Percentiles rank a stretch among this genome's conserved stretches.
Evolutionary conservation across 345 rosid species (phyloP).

Genomic region (Corchorus capsularis): DNA sequence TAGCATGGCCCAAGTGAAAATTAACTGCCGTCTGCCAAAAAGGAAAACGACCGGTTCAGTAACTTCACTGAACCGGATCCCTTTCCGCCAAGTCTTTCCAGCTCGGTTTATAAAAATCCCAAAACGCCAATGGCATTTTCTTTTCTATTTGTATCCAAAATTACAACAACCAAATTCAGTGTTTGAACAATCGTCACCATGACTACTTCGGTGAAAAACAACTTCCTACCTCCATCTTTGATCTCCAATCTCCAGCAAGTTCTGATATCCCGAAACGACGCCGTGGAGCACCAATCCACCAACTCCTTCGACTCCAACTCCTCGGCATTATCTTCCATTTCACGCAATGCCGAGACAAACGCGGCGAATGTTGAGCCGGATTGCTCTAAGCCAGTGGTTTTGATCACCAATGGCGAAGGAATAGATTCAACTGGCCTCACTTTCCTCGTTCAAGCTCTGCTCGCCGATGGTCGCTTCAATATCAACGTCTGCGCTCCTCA

Average conservation of each 20-base stretch:
- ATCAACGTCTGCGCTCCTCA: constrained; percentile 47
- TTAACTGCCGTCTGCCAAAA: not conserved
- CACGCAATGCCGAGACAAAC: constrained; percentile 10
- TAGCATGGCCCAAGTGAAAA: not conserved
- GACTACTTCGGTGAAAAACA: constrained; percentile 33
- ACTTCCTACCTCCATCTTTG: constrained; percentile 38
- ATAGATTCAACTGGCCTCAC: constrained; percentile 42
- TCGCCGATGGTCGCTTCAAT: constrained; percentile 24
- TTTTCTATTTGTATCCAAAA: no score
- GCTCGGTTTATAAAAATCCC: not conserved
- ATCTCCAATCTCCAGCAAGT: constrained; percentile 41
- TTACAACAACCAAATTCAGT: not conserved
- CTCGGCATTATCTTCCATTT: not conserved
- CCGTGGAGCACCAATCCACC: constrained; percentile 5
- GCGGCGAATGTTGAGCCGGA: not conserved
- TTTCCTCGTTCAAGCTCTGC: constrained; percentile 37
- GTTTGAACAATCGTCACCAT: not conserved
- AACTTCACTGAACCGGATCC: not conserved
- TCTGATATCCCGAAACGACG: constrained; percentile 26
- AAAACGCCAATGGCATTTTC: not conserved
- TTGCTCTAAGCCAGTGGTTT: constrained; percentile 25
- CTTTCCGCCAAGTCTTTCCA: not conserved
- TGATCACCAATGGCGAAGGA: constrained; percentile 44
- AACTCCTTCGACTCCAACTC: not conserved
- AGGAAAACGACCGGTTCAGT: not conserved